phyloP scores from a whole-genome alignment of 805 yeast genomes.

The Nadsonia fulvescens region DNA sequence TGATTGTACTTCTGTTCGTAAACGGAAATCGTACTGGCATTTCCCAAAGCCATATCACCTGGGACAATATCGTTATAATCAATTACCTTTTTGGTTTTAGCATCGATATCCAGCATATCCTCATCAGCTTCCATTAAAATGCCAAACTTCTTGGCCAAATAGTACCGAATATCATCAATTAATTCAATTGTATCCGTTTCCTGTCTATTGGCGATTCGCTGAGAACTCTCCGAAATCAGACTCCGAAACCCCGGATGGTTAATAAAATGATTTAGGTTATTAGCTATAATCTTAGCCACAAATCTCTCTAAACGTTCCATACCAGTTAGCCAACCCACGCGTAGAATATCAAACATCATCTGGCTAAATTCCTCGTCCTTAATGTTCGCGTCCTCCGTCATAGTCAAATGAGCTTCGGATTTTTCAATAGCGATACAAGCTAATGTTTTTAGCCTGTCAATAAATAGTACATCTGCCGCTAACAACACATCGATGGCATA shows the following conservation, averaged over 20 bases:
- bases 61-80: too few relatives aligned
- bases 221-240: constrained; percentile 30
- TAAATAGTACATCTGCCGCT: constrained; percentile 33
- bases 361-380: too few relatives aligned
- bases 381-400: too few relatives aligned
- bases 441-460: constrained; percentile 47
- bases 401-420: constrained; percentile 13
- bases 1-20: too few relatives aligned
- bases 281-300: constrained; percentile 41
- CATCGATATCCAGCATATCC: too few relatives aligned
- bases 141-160: constrained; percentile 25
- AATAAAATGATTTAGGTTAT: constrained; percentile 24
- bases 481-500: constrained; percentile 37
- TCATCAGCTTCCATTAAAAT: constrained; percentile 11
- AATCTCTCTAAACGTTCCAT: constrained; percentile 47
- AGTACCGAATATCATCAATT: constrained; percentile 59
- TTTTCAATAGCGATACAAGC: constrained; percentile 35
- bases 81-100: too few relatives aligned
- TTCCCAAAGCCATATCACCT: too few relatives aligned
- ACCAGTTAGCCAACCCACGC: constrained; percentile 51
- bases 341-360: constrained; percentile 38
- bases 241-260: constrained; percentile 23
- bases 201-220: constrained; percentile 39
- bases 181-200: constrained; percentile 68
- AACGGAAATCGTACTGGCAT: too few relatives aligned